Evolutionary conservation across 495 filamentous ascomycete species (phyloP).

Genomic region (Podospora sp.): DNA sequence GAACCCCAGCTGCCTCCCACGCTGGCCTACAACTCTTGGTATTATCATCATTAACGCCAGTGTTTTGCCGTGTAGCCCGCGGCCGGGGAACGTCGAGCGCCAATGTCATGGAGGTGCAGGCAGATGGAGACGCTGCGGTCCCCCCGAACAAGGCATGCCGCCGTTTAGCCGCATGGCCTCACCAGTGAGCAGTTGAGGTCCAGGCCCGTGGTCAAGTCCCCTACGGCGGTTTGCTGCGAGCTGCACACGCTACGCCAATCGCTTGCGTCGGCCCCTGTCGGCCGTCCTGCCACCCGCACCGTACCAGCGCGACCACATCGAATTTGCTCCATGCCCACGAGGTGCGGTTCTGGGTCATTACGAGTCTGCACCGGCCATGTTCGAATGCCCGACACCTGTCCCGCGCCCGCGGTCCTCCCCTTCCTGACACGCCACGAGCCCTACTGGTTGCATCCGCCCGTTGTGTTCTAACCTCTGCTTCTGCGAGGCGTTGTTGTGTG

Average conservation of each 20-base stretch:
- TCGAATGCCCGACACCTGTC: not conserved
- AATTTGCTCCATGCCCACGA: not conserved
- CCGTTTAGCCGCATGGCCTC: slow-evolving; percentile 22
- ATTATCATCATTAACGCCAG: not conserved
- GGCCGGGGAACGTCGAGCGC: not conserved
- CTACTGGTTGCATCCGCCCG: not conserved
- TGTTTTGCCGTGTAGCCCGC: not conserved
- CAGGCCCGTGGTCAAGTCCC: slow-evolving; percentile 33
- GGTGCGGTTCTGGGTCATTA: not conserved
- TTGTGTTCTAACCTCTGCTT: not conserved
- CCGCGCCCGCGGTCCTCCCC: not conserved
- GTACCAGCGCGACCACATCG: not conserved
- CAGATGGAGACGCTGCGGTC: not conserved
- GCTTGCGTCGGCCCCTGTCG: slow-evolving; percentile 9
- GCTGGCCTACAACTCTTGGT: not conserved
- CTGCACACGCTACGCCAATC: slow-evolving; percentile 15
- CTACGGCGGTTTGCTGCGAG: slow-evolving; percentile 24
- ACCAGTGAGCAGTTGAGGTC: slow-evolving; percentile 29
- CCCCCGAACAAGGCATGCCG: not conserved
- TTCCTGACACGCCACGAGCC: not conserved
- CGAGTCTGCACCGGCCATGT: not conserved
- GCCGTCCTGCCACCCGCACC: not conserved
- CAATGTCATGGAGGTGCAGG: not conserved
- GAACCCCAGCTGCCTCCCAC: not conserved
- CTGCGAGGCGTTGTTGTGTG: not conserved